Conservation (phyloP, 192 early-diverging fungal genomes). For the Coemansia sp. region DNA sequence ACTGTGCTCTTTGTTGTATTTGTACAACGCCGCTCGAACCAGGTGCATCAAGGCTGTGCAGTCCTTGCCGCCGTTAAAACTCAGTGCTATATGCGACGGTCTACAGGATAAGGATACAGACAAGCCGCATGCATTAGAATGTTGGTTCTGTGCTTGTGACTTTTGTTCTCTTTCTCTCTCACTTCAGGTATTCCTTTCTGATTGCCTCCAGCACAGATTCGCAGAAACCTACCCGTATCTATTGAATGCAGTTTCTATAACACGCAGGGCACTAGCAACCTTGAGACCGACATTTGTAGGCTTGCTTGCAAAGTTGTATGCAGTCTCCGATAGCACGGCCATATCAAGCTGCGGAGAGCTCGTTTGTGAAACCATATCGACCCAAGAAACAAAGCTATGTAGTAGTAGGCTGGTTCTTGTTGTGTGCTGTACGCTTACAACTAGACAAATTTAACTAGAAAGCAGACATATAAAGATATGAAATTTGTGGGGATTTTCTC, state of each 20-base stretch:
- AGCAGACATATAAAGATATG: conserved; percentile 2
- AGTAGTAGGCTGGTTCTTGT: neutral
- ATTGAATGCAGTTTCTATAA: conserved; percentile 55
- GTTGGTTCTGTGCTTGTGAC: neutral
- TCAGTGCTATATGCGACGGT: conserved; percentile 64
- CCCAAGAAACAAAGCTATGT: neutral
- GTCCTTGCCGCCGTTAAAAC: conserved; percentile 98
- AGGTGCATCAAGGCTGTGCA: conserved; percentile 90
- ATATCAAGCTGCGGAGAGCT: conserved; percentile 25
- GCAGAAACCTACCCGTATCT: conserved; percentile 47
- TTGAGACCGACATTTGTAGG: conserved; percentile 31
- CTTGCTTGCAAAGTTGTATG: conserved; percentile 33
- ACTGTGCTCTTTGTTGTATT: conserved; percentile 19
- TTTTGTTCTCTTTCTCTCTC: neutral
- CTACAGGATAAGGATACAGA: conserved; percentile 43
- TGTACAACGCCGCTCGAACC: conserved; percentile 65
- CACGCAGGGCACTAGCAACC: conserved; percentile 24
- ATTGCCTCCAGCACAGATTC: too few species aligned
- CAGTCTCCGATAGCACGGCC: conserved; percentile 24
- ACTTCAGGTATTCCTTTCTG: neutral
- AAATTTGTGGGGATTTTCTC: neutral
- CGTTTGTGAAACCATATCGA: conserved; percentile 43
- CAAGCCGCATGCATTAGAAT: neutral
- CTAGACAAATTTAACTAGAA: neutral
- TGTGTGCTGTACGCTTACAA: conserved; percentile 1